Evolutionary conservation across 306 rosid genomes (phyloP).

Genomic region (Cyamopsis tetragonoloba): DNA sequence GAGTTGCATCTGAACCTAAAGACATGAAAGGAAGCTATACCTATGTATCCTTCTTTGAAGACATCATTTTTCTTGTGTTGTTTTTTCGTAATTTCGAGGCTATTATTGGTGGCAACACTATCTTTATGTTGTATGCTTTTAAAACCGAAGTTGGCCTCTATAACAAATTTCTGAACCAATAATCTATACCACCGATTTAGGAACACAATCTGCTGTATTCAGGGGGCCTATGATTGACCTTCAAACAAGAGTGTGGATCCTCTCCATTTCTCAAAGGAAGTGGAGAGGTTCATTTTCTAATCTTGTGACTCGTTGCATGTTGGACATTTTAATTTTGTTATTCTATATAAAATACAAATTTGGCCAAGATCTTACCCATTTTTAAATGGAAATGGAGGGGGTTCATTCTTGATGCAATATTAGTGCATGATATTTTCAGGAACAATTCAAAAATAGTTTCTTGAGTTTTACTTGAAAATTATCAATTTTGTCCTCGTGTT

Average conservation of each 20-base stretch:
- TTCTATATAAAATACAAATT: no score
- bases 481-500: no score
- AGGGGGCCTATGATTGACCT: neutral
- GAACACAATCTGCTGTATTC: neutral
- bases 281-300: no score
- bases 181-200: neutral
- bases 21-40: constrained; percentile 24
- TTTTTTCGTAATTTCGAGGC: constrained; percentile 12
- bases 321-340: no score
- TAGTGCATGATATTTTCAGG: no score
- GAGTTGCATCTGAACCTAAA: constrained; percentile 31
- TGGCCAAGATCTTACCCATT: no score
- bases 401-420: no score
- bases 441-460: no score
- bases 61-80: constrained; percentile 17
- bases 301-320: no score
- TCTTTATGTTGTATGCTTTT: constrained; percentile 21
- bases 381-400: no score
- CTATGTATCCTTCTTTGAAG: constrained; percentile 16
- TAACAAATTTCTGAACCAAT: constrained; percentile 5
- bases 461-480: no score
- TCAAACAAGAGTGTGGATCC: neutral
- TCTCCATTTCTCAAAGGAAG: no score
- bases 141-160: constrained; percentile 11
- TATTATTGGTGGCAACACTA: constrained; percentile 15